A percentile compares a stretch with the other conserved stretches of the same genome.
phyloP scores from a whole-genome alignment of 257 asterid species.

The Nicotiana otophora region DNA sequence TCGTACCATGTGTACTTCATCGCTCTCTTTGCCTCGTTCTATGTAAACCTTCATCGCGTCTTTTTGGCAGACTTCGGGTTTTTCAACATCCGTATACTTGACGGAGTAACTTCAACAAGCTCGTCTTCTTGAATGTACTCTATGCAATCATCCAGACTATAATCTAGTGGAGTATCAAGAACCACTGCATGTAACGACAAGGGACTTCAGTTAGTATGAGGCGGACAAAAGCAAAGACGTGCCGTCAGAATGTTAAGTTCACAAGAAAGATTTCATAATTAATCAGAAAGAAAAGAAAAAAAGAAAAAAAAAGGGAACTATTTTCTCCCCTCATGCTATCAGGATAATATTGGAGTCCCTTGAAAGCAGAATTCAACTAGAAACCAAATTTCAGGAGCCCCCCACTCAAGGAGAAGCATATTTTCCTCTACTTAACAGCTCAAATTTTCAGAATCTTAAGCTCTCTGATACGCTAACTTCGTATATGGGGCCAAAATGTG shows the following conservation, averaged over 20 bases:
- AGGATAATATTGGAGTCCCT: neutral
- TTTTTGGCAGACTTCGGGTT: conserved; percentile 64
- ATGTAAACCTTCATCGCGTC: conserved; percentile 23
- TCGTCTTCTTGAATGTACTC: conserved; percentile 99
- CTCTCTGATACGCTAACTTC: neutral
- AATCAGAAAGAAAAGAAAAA: neutral
- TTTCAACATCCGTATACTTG: conserved; percentile 87
- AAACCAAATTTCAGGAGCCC: neutral
- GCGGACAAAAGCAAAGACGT: neutral
- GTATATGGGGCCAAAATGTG: neutral
- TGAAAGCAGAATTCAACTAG: neutral
- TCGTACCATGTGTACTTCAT: neutral
- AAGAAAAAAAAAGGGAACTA: neutral
- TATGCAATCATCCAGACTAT: conserved; percentile 97
- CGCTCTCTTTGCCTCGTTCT: neutral
- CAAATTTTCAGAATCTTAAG: neutral
- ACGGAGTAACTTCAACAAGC: conserved; percentile 92
- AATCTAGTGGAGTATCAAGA: conserved; percentile 76
- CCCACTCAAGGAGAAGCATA: neutral
- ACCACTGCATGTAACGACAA: conserved; percentile 45
- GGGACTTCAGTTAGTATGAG: conserved; percentile 11
- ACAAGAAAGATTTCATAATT: neutral
- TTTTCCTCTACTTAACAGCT: neutral
- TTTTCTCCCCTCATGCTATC: neutral
- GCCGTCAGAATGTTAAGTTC: neutral